A percentile compares a stretch with the other conserved stretches of the same genome.
Evolutionary conservation across 139 green algal genomes (phyloP).

Genomic region (Asterochloris sp.): DNA sequence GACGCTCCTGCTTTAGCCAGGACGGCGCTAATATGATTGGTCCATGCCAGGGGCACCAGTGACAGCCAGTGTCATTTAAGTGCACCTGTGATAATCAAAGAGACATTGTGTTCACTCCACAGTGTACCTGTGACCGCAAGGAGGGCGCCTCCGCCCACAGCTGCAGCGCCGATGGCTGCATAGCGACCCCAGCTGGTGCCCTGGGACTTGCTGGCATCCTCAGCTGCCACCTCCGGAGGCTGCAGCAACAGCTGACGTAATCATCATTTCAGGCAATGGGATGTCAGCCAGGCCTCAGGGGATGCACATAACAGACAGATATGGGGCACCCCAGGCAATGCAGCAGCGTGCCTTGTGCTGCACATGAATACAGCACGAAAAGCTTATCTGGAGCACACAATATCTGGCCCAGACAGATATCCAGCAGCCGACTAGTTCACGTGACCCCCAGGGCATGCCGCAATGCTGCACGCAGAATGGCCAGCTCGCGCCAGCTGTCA

Average conservation of each 20-base stretch:
- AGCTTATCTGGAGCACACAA: too few relatives aligned
- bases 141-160: conserved; percentile 17
- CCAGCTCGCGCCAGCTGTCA: too few relatives aligned
- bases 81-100: not conserved
- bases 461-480: too few relatives aligned
- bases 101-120: not conserved
- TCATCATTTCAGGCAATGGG: not conserved
- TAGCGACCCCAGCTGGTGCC: conserved; percentile 12
- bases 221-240: conserved; percentile 3
- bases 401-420: too few relatives aligned
- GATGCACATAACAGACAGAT: not conserved
- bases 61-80: not conserved
- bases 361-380: not conserved
- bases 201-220: not conserved
- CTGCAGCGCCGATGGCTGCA: conserved; percentile 19
- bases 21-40: too few relatives aligned
- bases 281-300: not conserved
- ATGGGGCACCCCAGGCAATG: not conserved
- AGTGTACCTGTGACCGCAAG: conserved; percentile 22
- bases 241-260: not conserved
- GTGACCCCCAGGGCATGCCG: too few relatives aligned
- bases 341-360: not conserved
- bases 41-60: not conserved
- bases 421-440: too few relatives aligned
- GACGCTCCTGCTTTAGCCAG: not conserved